Evolutionary conservation across 1,139 yeast genomes (phyloP).

Genomic region (Protomyces gravidus): DNA sequence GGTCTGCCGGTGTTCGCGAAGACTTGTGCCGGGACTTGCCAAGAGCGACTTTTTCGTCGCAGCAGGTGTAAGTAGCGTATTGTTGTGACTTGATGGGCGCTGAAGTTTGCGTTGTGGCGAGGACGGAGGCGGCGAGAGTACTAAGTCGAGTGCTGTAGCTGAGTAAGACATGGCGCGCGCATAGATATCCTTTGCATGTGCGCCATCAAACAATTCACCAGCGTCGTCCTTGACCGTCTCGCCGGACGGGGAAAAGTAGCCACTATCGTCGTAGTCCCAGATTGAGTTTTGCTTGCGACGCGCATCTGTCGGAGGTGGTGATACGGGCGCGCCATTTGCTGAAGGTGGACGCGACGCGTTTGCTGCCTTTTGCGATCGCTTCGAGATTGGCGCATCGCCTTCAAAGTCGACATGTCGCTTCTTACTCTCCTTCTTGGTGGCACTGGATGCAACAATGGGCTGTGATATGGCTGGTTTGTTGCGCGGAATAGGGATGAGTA

Average conservation of each 20-base stretch:
- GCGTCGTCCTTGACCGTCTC: slow-evolving; percentile 1
- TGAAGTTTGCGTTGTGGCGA: slow-evolving; percentile 19
- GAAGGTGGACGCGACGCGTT: not conserved
- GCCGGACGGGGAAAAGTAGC: slow-evolving; percentile 14
- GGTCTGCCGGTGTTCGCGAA: slow-evolving; percentile 37
- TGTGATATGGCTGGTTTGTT: not conserved
- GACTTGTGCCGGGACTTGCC: slow-evolving; percentile 37
- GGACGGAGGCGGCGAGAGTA: slow-evolving; percentile 28
- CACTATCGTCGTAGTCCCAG: slow-evolving; percentile 20
- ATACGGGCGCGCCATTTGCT: slow-evolving; percentile 5
- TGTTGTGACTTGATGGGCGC: slow-evolving; percentile 1
- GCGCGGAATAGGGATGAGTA: not conserved
- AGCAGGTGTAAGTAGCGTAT: slow-evolving; percentile 13
- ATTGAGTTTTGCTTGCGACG: slow-evolving; percentile 12
- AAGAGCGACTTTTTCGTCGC: not conserved
- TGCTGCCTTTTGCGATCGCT: not conserved
- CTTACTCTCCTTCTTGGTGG: slow-evolving; percentile 17
- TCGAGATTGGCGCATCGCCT: slow-evolving; percentile 6
- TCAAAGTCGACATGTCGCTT: slow-evolving; percentile 24
- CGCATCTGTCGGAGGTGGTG: slow-evolving; percentile 24
- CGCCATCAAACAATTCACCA: slow-evolving; percentile 1
- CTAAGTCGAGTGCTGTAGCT: slow-evolving; percentile 26
- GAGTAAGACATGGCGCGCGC: slow-evolving; percentile 15
- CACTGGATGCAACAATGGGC: not conserved
- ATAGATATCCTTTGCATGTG: slow-evolving; percentile 1